Evolutionary conservation across 2,329 filamentous ascomycete genomes (phyloP).

Genomic region (Arachnomyces sp.): DNA sequence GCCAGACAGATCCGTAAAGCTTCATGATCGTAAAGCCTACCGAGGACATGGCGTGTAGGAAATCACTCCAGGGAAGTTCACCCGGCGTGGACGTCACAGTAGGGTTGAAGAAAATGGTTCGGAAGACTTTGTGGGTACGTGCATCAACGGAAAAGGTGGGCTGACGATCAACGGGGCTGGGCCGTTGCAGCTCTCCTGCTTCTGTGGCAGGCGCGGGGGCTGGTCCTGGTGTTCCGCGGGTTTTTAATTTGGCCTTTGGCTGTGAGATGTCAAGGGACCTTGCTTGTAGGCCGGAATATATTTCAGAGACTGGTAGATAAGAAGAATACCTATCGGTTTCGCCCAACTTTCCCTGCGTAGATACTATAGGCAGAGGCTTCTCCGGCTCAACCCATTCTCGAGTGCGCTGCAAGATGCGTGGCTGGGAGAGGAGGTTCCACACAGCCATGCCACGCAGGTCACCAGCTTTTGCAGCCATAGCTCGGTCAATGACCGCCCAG

Average conservation of each 20-base stretch:
- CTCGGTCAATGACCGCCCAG: conserved; percentile 33
- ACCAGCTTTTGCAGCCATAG: conserved; percentile 10
- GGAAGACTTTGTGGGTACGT: conserved; percentile 36
- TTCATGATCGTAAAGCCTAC: conserved; percentile 48
- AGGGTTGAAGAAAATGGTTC: conserved; percentile 34
- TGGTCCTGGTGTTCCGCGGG: conserved; percentile 9
- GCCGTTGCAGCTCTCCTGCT: background rate
- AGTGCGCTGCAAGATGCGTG: conserved; percentile 40
- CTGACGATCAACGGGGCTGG: conserved; percentile 11
- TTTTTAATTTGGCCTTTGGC: conserved; percentile 18
- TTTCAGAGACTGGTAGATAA: conserved; percentile 16
- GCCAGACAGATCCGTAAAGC: conserved; percentile 54
- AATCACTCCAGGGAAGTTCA: conserved; percentile 47
- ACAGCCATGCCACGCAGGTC: conserved; percentile 21
- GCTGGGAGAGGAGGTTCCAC: conserved; percentile 23
- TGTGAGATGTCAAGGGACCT: conserved; percentile 2
- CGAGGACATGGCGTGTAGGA: conserved; percentile 44
- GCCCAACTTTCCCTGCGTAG: background rate
- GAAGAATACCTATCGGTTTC: conserved; percentile 1
- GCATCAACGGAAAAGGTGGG: conserved; percentile 27
- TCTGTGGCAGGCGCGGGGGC: conserved; percentile 1
- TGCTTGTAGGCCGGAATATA: conserved; percentile 17
- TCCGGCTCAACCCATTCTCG: conserved; percentile 39
- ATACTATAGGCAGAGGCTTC: background rate
- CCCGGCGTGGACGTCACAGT: conserved; percentile 30